phyloP scores from a whole-genome alignment of 2,329 filamentous ascomycete genomes.

The Alternaria brassicae region DNA sequence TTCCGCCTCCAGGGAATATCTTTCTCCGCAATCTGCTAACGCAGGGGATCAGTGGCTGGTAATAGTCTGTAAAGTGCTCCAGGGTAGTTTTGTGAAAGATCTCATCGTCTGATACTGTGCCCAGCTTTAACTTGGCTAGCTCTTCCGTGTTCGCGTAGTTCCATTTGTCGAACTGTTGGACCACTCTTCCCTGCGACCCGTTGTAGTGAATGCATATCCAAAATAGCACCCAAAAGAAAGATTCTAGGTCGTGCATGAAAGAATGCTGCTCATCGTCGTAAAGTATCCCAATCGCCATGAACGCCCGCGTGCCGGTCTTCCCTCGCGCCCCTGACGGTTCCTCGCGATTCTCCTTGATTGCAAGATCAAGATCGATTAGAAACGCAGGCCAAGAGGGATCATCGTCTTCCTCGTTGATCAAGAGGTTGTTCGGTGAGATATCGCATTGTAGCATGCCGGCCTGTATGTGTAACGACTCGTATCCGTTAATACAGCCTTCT shows the following conservation, averaged over 20 bases:
- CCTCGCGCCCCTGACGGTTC: slow-evolving; percentile 50
- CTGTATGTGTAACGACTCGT: too few relatives aligned
- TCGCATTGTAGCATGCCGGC: too few relatives aligned
- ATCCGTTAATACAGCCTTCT: too few relatives aligned
- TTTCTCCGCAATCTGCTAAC: slow-evolving; percentile 49
- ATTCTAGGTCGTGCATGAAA: slow-evolving; percentile 59
- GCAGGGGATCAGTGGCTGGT: slow-evolving; percentile 32
- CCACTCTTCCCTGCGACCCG: too few relatives aligned
- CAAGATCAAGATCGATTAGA: too few relatives aligned
- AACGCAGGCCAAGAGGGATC: too few relatives aligned
- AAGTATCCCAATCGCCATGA: slow-evolving; percentile 57
- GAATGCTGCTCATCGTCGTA: slow-evolving; percentile 51
- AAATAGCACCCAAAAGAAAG: slow-evolving; percentile 61
- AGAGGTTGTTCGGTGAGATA: too few relatives aligned
- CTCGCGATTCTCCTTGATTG: slow-evolving; percentile 42
- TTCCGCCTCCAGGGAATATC: slow-evolving; percentile 45
- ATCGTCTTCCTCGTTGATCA: too few relatives aligned
- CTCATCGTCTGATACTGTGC: slow-evolving; percentile 14
- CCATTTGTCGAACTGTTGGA: too few relatives aligned
- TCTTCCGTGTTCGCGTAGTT: too few relatives aligned
- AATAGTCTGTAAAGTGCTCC: slow-evolving; percentile 14
- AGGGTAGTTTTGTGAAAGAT: not conserved
- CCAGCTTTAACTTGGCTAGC: too few relatives aligned
- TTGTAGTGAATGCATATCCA: too few relatives aligned
- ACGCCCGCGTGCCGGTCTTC: slow-evolving; percentile 56